A percentile compares a stretch with the other conserved stretches of the same genome.
Conservation (phyloP, 805 yeast genomes). For the Dipodascus geniculatus region DNA sequence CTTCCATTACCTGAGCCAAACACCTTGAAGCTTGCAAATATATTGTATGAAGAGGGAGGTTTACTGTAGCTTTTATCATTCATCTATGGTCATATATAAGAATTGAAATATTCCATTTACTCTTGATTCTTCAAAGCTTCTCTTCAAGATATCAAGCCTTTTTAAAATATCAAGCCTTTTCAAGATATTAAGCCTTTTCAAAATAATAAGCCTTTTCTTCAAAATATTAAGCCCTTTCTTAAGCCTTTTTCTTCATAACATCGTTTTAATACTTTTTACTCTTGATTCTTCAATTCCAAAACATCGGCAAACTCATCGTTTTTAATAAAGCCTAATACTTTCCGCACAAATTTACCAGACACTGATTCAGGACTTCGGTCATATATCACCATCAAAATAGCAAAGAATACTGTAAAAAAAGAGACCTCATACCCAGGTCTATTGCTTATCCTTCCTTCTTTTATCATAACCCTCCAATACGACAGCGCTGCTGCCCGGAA, state of each 20-base stretch:
- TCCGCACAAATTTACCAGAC: conserved; percentile 18
- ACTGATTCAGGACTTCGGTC: conserved; percentile 21
- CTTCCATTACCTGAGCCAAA: conserved; percentile 11
- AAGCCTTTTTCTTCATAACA: too few relatives aligned
- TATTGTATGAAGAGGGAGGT: conserved; percentile 14
- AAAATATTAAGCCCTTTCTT: too few relatives aligned
- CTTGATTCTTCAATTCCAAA: conserved; percentile 3
- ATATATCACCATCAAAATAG: conserved; percentile 22
- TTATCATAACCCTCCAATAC: conserved; percentile 24
- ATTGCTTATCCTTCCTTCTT: conserved; percentile 18
- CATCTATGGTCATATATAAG: too few relatives aligned
- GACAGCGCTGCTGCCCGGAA: conserved; percentile 27
- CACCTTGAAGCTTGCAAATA: conserved; percentile 9
- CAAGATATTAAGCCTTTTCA: conserved; percentile 9
- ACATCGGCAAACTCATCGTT: conserved; percentile 18
- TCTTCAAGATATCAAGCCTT: too few relatives aligned
- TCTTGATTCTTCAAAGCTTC: not conserved
- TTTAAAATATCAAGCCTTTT: too few relatives aligned
- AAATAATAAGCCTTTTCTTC: too few relatives aligned
- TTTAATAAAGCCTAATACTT: conserved; percentile 24
- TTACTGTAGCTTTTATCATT: not conserved
- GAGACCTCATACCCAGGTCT: conserved; percentile 23
- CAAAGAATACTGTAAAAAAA: conserved; percentile 24
- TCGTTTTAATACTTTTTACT: not conserved
- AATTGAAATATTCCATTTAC: not conserved